phyloP scores from a whole-genome alignment of 805 yeast genomes.

The Candida silvatica region DNA sequence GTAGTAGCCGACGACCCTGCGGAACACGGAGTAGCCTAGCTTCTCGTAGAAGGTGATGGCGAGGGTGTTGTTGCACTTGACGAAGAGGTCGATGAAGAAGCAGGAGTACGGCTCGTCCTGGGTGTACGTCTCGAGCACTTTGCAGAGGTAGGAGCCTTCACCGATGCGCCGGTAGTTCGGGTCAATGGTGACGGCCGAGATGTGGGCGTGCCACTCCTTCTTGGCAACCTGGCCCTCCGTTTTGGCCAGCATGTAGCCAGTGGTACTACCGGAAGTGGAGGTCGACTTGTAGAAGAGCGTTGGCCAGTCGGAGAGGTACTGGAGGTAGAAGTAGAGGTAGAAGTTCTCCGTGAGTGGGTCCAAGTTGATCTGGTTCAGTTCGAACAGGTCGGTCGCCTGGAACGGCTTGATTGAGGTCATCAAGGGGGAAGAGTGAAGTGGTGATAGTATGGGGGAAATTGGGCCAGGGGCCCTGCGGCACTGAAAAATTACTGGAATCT shows the following conservation, averaged over 20 bases:
- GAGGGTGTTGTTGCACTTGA: conserved; percentile 71
- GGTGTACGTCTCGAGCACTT: conserved; percentile 63
- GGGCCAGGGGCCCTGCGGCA: background rate
- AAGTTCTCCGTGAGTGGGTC: conserved; percentile 92
- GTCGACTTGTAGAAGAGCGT: conserved; percentile 71
- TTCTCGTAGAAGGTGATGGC: conserved; percentile 82
- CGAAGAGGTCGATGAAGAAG: conserved; percentile 85
- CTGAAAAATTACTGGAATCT: background rate
- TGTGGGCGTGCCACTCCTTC: conserved; percentile 92
- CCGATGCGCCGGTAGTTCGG: conserved; percentile 79
- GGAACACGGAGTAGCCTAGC: conserved; percentile 73
- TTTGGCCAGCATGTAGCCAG: conserved; percentile 93
- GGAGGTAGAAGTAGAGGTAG: conserved; percentile 73
- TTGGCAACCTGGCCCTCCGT: conserved; percentile 67
- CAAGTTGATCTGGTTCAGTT: conserved; percentile 65
- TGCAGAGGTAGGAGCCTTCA: conserved; percentile 72
- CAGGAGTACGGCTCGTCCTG: conserved; percentile 63
- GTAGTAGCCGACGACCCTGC: conserved; percentile 88
- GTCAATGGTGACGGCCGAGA: conserved; percentile 89
- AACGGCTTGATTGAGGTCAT: conserved; percentile 92
- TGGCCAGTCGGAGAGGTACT: conserved; percentile 84
- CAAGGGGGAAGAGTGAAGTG: background rate
- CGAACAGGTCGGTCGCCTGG: conserved; percentile 75
- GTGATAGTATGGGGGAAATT: background rate
- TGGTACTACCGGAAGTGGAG: conserved; percentile 24